phyloP scores from a whole-genome alignment of 1,284 basidiomycete genomes.

The Mrakiaceae sp. region DNA sequence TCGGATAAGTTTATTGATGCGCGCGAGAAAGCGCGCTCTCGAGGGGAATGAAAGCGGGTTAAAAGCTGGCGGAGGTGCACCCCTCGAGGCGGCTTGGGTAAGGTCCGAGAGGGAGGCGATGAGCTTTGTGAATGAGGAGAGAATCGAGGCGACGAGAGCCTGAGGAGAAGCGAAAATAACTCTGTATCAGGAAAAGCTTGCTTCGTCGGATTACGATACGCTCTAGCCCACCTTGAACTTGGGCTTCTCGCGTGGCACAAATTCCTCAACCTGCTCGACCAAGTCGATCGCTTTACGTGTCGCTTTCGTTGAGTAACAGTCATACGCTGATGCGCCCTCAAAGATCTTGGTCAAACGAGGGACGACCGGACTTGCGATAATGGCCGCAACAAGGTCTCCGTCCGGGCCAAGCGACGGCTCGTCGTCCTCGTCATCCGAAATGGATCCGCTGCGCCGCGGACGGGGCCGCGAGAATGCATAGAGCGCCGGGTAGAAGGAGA shows the following conservation, averaged over 20 bases:
- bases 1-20: constrained; percentile 58
- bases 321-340: constrained; percentile 54
- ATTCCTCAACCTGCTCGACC: constrained; percentile 67
- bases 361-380: constrained; percentile 71
- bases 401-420: constrained; percentile 60
- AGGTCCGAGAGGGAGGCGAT: constrained; percentile 42
- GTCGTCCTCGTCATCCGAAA: constrained; percentile 37
- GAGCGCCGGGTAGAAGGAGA: constrained; percentile 68
- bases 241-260: constrained; percentile 51
- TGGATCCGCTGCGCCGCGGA: constrained; percentile 18
- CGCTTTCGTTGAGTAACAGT: constrained; percentile 65
- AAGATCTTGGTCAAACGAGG: constrained; percentile 62
- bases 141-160: constrained; percentile 55
- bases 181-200: not conserved
- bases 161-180: constrained; percentile 28
- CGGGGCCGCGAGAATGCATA: constrained; percentile 62
- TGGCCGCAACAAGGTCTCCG: constrained; percentile 75
- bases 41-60: constrained; percentile 64
- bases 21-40: constrained; percentile 54
- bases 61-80: constrained; percentile 45
- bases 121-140: constrained; percentile 48
- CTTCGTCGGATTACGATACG: too few relatives aligned
- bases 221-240: constrained; percentile 49
- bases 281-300: constrained; percentile 57
- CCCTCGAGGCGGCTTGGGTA: constrained; percentile 23